Base-by-base conservation (phyloP, 1,139 yeast species). In the Lipomyces yarrowii region DNA sequence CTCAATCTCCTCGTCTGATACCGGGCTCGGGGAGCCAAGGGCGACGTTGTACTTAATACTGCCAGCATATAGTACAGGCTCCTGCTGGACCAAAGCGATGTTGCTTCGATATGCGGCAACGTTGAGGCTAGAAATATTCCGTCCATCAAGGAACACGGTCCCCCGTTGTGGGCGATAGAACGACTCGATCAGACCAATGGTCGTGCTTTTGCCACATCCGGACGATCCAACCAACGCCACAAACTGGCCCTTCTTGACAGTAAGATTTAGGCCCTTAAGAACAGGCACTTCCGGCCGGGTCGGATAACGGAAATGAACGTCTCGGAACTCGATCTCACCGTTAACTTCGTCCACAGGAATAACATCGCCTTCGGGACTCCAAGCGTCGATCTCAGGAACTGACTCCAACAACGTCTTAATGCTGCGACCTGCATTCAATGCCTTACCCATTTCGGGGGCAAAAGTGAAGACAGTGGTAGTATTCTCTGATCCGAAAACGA, bases 161-260 rank as follows among this genome's bases (percentile, higher is more conserved):
- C 99, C 98, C 0, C 80, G 73, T 7, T 81, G 74, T 1, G 96
- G 96, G 70, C 90, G 87, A 76, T 93, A 93, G 76, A 90, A 92
- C 64, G 96, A 80, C 71, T 92, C 83, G 64, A 91, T 78, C 64
- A 93, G 79, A 37, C 94, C 90, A n/a, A 96, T 89, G 51, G 96
- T 88, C 0, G 98, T 93, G 1, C 96, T 89, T 78, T 93, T 93
- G 54, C 98, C 98, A 73, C 96, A 86, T 6, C 98, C 98, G 3
- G 97, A 91, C 0, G 98, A 94, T 94, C 98, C 98, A 4, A 93
- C 98, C 69, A 93, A 84, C 72, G 98, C 96, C 42, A 91, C 90
- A 73, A 90, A 91, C 67, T 94, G 92, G 2, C 98, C 98, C 61
- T 87, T 82, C 65, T 86, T 84, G 65, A 93, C 87, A 30, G 81